Conservation (phyloP, 1,284 basidiomycete species). For the Wolfiporia cocos region DNA sequence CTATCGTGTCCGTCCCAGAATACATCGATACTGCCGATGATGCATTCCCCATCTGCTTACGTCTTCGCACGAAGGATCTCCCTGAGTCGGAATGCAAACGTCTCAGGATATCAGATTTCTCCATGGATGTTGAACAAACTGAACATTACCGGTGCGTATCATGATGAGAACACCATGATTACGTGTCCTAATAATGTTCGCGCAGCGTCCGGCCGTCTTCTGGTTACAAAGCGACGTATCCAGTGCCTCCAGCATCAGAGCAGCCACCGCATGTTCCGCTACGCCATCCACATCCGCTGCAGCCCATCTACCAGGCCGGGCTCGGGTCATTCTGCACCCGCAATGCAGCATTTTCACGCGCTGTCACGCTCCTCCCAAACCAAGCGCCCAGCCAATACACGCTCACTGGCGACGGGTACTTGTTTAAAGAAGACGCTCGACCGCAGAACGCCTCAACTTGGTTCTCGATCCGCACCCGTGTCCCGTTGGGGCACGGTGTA, state of each 20-base stretch:
- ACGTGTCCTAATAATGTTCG: background rate
- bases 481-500: slow-evolving; percentile 39
- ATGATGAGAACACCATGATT: background rate
- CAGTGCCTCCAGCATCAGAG: slow-evolving; percentile 42
- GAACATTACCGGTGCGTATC: slow-evolving; percentile 57
- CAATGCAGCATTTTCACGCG: slow-evolving; percentile 24
- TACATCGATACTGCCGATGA: slow-evolving; percentile 40
- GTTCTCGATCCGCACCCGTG: slow-evolving; percentile 52
- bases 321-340: slow-evolving; percentile 26
- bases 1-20: slow-evolving; percentile 55
- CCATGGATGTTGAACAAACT: slow-evolving; percentile 49
- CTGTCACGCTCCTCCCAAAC: slow-evolving; percentile 49
- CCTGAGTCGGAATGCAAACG: slow-evolving; percentile 38
- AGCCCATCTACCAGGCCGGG: slow-evolving; percentile 48
- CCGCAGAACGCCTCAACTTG: slow-evolving; percentile 32
- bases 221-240: slow-evolving; percentile 39
- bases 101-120: slow-evolving; percentile 49
- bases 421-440: slow-evolving; percentile 35
- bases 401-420: slow-evolving; percentile 37
- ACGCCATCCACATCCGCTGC: slow-evolving; percentile 43
- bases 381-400: slow-evolving; percentile 37
- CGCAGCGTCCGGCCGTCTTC: slow-evolving; percentile 34
- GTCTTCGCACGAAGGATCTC: slow-evolving; percentile 52
- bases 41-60: slow-evolving; percentile 46
- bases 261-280: slow-evolving; percentile 63